Percentiles rank a stretch among this genome's conserved stretches.
phyloP scores from a whole-genome alignment of 2,329 filamentous ascomycete genomes.

The Dichotomopilus funicola region DNA sequence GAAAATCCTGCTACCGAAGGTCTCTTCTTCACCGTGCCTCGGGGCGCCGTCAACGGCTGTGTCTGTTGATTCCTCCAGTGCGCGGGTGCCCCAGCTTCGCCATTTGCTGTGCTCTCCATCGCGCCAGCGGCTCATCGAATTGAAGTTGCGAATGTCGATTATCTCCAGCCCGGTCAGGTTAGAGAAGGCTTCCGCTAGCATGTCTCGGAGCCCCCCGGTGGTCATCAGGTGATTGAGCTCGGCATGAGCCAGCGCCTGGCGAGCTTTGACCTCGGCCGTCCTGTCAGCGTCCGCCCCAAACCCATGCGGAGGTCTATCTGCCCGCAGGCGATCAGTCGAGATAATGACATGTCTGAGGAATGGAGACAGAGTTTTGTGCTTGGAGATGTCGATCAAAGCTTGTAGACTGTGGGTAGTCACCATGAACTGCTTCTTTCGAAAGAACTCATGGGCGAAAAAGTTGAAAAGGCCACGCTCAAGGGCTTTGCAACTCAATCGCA shows the following conservation, averaged over 20 bases:
- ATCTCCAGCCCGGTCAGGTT: constrained; percentile 49
- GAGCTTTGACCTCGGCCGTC: background rate
- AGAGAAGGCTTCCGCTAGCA: constrained; percentile 51
- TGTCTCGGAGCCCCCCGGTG: constrained; percentile 42
- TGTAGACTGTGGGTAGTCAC: constrained; percentile 50
- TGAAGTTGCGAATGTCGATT: constrained; percentile 54
- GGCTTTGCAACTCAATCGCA: constrained; percentile 50
- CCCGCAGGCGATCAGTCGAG: constrained; percentile 31
- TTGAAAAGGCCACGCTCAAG: constrained; percentile 49
- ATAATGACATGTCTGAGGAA: constrained; percentile 44
- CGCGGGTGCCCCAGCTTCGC: constrained; percentile 48
- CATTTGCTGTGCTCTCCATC: constrained; percentile 41
- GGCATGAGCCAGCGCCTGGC: constrained; percentile 2
- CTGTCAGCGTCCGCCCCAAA: background rate
- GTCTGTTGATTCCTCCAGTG: constrained; percentile 31
- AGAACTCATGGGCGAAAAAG: constrained; percentile 56
- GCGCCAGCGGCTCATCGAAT: constrained; percentile 41
- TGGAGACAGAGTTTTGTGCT: constrained; percentile 34
- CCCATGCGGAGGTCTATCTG: background rate
- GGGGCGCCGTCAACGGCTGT: constrained; percentile 6
- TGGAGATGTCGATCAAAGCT: constrained; percentile 47
- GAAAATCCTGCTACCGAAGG: constrained; percentile 34
- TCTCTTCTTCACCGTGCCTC: background rate
- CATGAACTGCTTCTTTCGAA: constrained; percentile 61
- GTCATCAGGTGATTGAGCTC: constrained; percentile 31